Evolutionary conservation across 2,329 filamentous ascomycete species (phyloP).

Genomic region (Chaetomiaceae sp.): DNA sequence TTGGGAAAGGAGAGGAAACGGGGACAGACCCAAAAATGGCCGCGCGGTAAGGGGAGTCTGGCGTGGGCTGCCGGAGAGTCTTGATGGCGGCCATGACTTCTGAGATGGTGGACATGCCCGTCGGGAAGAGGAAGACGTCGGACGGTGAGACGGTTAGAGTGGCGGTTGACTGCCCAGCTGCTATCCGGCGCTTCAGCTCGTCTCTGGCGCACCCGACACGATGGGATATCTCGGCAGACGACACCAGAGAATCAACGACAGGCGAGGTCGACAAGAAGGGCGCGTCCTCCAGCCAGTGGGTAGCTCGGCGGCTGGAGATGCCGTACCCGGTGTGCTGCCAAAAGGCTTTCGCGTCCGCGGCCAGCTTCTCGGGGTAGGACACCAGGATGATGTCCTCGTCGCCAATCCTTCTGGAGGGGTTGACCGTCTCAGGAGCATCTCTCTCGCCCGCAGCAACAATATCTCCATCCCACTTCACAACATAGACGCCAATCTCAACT

Average conservation of each 20-base stretch:
- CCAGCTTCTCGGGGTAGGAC: conserved; percentile 13
- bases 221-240: not conserved
- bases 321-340: conserved; percentile 26
- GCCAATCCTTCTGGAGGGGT: not conserved
- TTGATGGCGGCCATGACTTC: conserved; percentile 10
- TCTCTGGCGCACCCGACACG: not conserved
- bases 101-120: conserved; percentile 23
- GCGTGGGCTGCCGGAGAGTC: not conserved
- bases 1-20: not conserved
- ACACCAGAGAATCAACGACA: not conserved
- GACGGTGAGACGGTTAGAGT: not conserved
- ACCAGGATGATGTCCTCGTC: conserved; percentile 17
- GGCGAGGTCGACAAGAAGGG: not conserved
- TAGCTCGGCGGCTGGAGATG: conserved; percentile 22
- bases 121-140: conserved; percentile 21
- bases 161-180: not conserved
- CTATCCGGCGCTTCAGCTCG: conserved; percentile 6
- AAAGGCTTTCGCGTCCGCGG: conserved; percentile 14
- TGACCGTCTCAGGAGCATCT: not conserved
- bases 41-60: not conserved
- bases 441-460: not conserved
- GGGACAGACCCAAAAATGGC: conserved; percentile 20
- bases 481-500: not conserved
- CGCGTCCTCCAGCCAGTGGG: conserved; percentile 15
- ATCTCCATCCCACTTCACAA: conserved; percentile 9